phyloP scores from a whole-genome alignment of 768 basidiomycete genomes.

The Vararia minispora region DNA sequence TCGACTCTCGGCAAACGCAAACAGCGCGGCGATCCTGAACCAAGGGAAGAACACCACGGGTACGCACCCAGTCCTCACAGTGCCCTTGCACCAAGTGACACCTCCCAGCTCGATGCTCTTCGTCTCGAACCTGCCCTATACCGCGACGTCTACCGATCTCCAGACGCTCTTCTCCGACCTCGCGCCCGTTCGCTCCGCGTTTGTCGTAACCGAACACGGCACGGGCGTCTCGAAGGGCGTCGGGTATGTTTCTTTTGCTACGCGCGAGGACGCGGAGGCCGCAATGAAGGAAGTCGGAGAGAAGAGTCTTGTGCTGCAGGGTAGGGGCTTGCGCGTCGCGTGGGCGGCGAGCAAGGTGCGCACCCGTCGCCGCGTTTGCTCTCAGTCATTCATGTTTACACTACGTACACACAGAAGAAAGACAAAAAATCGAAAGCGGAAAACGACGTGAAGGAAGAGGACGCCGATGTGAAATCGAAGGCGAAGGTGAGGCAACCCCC shows the following conservation, averaged over 20 bases:
- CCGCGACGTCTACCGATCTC: conserved; percentile 82
- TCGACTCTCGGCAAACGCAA: conserved; percentile 34
- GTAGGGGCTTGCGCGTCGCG: conserved; percentile 59
- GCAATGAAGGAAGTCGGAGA: conserved; percentile 55
- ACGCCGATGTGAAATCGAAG: conserved; percentile 14
- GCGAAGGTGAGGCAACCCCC: conserved; percentile 15
- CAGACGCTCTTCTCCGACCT: conserved; percentile 92
- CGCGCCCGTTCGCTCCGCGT: conserved; percentile 88
- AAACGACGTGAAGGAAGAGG: no score
- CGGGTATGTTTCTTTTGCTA: conserved; percentile 89
- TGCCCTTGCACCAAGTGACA: conserved; percentile 1
- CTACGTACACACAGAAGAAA: conserved; percentile 3
- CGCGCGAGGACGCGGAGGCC: conserved; percentile 77
- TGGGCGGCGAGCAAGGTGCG: conserved; percentile 76
- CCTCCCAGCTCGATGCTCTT: conserved; percentile 72
- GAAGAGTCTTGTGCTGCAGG: conserved; percentile 55
- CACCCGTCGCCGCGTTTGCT: not conserved
- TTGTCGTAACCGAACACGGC: conserved; percentile 77
- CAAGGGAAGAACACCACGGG: conserved; percentile 22
- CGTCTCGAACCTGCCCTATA: conserved; percentile 86
- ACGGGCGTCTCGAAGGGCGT: conserved; percentile 83
- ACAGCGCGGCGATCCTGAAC: conserved; percentile 24
- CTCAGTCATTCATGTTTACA: conserved; percentile 3
- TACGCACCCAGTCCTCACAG: conserved; percentile 11
- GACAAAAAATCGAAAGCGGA: conserved; percentile 1